Percentiles rank a stretch among this genome's conserved stretches.
Evolutionary conservation across 2,329 filamentous ascomycete species (phyloP).

Genomic region (Cladophialophora exuberans): DNA sequence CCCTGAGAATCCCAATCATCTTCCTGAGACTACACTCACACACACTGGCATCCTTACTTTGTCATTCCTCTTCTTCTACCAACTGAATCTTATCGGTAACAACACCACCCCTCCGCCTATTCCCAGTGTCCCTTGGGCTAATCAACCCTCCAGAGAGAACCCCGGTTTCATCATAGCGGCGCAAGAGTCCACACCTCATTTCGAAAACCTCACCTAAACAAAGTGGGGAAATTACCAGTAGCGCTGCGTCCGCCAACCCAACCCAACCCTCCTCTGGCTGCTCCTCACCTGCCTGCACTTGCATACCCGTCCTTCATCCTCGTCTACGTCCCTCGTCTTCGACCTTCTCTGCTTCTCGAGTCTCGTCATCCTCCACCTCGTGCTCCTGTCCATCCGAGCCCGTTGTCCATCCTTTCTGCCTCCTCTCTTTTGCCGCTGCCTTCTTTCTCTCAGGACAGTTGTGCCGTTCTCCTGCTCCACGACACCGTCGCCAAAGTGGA

Average conservation of each 20-base stretch:
- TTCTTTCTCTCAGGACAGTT: conserved; percentile 22
- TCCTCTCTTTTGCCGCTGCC: conserved; percentile 13
- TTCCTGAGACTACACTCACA: no score
- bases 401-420: conserved; percentile 15
- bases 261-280: conserved; percentile 9
- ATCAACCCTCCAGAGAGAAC: conserved; percentile 16
- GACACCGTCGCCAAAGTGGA: conserved; percentile 32
- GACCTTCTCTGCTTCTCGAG: conserved; percentile 28
- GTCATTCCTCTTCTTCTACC: no score
- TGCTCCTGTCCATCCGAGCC: conserved; percentile 20
- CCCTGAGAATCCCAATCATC: no score
- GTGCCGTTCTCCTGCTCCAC: conserved; percentile 14
- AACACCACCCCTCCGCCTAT: conserved; percentile 3
- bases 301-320: conserved; percentile 23
- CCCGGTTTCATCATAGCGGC: conserved; percentile 32
- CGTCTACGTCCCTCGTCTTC: conserved; percentile 21
- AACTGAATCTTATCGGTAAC: conserved; percentile 1
- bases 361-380: conserved; percentile 18
- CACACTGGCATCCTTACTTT: no score
- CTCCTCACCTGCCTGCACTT: conserved; percentile 29
- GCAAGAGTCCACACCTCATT: conserved; percentile 32
- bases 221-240: conserved; percentile 37
- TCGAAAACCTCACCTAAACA: conserved; percentile 33
- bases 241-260: conserved; percentile 32
- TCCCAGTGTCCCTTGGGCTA: conserved; percentile 12